Conservation (phyloP, 495 filamentous ascomycete genomes). For the Tuber umbilicatum region DNA sequence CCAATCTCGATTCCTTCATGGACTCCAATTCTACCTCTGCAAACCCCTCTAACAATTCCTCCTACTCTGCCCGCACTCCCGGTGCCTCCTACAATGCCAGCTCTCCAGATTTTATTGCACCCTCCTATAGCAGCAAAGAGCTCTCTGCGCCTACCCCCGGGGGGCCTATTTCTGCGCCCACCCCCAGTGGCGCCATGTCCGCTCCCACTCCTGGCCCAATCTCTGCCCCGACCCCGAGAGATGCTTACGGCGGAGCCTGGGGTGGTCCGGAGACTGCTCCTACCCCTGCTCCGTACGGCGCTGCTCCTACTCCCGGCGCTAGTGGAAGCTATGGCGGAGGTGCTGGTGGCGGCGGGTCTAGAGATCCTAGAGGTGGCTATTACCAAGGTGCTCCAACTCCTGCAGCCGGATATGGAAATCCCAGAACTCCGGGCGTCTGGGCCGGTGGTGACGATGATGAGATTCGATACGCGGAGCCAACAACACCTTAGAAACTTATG, state of each 20-base stretch:
- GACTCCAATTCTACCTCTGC: slow-evolving; percentile 24
- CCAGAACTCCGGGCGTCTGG: slow-evolving; percentile 70
- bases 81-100: slow-evolving; percentile 49
- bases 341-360: slow-evolving; percentile 47
- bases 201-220: slow-evolving; percentile 75
- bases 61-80: slow-evolving; percentile 46
- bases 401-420: slow-evolving; percentile 58
- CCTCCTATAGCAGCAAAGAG: slow-evolving; percentile 34
- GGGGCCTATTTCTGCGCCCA: slow-evolving; percentile 60
- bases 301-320: slow-evolving; percentile 44
- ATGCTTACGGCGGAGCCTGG: slow-evolving; percentile 21
- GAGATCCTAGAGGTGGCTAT: slow-evolving; percentile 53
- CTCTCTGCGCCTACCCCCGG: slow-evolving; percentile 77
- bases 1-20: slow-evolving; percentile 48
- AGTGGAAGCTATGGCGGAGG: slow-evolving; percentile 43
- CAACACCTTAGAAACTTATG: slow-evolving; percentile 12
- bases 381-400: slow-evolving; percentile 73
- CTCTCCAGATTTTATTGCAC: slow-evolving; percentile 38
- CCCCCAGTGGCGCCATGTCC: slow-evolving; percentile 57
- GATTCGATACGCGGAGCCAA: slow-evolving; percentile 31
- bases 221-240: slow-evolving; percentile 55
- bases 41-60: slow-evolving; percentile 30
- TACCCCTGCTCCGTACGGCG: slow-evolving; percentile 42
- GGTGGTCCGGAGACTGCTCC: slow-evolving; percentile 45
- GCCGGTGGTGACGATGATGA: slow-evolving; percentile 52